phyloP scores from a whole-genome alignment of 148 eudicot genomes.

The Polygonum maritimum region DNA sequence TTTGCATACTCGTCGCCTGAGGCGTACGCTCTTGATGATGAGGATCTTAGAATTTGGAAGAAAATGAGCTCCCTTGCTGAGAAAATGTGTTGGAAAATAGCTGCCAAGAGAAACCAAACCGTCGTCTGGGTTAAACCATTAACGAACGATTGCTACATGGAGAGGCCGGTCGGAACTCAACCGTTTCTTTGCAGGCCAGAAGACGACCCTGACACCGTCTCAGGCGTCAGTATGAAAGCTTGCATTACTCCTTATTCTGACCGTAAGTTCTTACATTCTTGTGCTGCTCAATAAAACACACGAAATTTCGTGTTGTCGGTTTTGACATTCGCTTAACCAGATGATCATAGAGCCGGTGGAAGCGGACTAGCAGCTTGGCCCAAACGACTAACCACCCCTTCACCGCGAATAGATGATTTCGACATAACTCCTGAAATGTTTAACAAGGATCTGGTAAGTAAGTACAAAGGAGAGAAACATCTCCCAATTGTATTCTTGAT shows the following conservation, averaged over 20 bases:
- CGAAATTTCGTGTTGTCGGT: not conserved
- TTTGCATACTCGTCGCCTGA: constrained; percentile 44
- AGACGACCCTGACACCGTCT: constrained; percentile 32
- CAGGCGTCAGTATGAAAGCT: constrained; percentile 31
- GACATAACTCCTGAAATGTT: constrained; percentile 27
- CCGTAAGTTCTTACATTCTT: constrained; percentile 18
- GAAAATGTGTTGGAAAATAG: constrained; percentile 43
- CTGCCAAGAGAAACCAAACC: constrained; percentile 37
- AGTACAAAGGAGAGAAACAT: not conserved
- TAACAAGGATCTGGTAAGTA: constrained; percentile 31
- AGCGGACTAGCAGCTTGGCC: constrained; percentile 39
- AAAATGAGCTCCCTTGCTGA: constrained; percentile 33
- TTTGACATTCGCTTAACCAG: constrained; percentile 1
- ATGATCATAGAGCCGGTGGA: constrained; percentile 32
- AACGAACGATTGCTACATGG: constrained; percentile 39
- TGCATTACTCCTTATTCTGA: constrained; percentile 40
- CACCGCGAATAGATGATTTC: constrained; percentile 36
- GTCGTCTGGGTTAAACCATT: constrained; percentile 36
- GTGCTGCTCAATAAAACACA: not conserved
- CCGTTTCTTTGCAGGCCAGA: constrained; percentile 33
- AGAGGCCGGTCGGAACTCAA: constrained; percentile 22
- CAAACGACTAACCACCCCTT: constrained; percentile 26
- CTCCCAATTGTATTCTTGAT: not conserved
- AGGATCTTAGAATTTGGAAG: constrained; percentile 33
- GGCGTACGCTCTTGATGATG: constrained; percentile 41